A percentile compares a stretch with the other conserved stretches of the same genome.
These are phyloP conservation scores for Moringa oleifera DNA, from an alignment of 345 rosid species.

Conservation along the genomic window DNA sequence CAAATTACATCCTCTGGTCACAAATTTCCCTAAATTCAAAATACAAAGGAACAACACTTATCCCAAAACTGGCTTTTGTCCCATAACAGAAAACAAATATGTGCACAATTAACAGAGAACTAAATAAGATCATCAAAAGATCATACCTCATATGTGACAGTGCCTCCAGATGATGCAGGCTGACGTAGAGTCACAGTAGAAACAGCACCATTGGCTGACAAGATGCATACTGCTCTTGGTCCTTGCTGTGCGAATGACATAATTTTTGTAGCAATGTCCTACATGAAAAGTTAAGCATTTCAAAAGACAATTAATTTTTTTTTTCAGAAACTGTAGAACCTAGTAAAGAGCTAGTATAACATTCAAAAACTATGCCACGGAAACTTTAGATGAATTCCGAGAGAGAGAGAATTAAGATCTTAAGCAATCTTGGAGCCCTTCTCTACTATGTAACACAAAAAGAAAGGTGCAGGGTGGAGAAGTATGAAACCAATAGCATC, in stretches of 20 bases:
- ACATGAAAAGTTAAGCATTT: constrained; percentile 10
- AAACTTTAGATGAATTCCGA: not conserved
- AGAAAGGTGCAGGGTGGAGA: not conserved
- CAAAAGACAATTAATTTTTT: not conserved
- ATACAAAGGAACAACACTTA: too few species aligned
- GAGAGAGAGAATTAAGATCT: not conserved
- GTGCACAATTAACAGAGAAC: not conserved
- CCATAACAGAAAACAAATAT: too few species aligned
- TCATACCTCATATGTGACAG: constrained; percentile 82
- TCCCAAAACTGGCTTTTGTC: too few species aligned
- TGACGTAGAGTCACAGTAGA: constrained; percentile 83
- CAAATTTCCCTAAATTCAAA: too few species aligned
- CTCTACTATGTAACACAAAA: not conserved
- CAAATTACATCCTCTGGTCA: not conserved
- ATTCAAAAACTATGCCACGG: not conserved
- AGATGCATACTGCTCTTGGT: constrained; percentile 70
- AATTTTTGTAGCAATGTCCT: constrained; percentile 87
- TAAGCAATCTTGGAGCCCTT: not conserved
- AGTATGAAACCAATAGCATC: not conserved
- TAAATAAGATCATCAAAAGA: constrained; percentile 1
- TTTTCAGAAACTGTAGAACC: not conserved
- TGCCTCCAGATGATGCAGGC: constrained; percentile 70
- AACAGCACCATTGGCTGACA: constrained; percentile 91
- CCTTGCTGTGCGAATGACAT: constrained; percentile 84
- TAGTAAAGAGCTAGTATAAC: not conserved